Conservation (phyloP, 1,284 basidiomycete genomes). For the Marasmius tenuissimus region DNA sequence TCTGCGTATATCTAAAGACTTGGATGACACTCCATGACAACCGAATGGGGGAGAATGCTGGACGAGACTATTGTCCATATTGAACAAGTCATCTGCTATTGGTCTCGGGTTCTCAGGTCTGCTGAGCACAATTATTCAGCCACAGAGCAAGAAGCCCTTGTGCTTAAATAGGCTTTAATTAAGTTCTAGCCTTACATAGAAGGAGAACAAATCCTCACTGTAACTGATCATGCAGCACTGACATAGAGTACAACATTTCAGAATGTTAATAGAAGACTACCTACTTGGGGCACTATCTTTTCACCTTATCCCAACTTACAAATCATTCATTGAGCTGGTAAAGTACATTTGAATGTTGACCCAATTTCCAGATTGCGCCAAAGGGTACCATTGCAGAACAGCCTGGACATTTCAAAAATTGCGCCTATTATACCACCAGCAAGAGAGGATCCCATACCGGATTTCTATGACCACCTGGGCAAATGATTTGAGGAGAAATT, state of each 20-base stretch:
- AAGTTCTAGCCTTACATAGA: slow-evolving; percentile 22
- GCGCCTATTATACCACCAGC: background rate
- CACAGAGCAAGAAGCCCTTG: slow-evolving; percentile 26
- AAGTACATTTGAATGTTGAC: slow-evolving; percentile 31
- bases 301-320: slow-evolving; percentile 25
- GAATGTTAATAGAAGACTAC: slow-evolving; percentile 27
- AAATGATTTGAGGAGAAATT: no score
- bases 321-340: slow-evolving; percentile 29
- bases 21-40: slow-evolving; percentile 10
- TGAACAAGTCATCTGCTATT: slow-evolving; percentile 31
- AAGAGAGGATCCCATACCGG: slow-evolving; percentile 18
- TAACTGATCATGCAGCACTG: slow-evolving; percentile 33
- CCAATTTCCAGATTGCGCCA: slow-evolving; percentile 14
- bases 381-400: background rate
- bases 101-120: slow-evolving; percentile 20
- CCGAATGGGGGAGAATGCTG: slow-evolving; percentile 20
- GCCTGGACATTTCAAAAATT: background rate
- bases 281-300: slow-evolving; percentile 26
- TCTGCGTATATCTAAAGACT: slow-evolving; percentile 14
- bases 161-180: slow-evolving; percentile 26
- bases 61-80: slow-evolving; percentile 27
- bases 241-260: slow-evolving; percentile 29
- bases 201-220: slow-evolving; percentile 22
- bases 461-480: slow-evolving; percentile 27
- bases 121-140: slow-evolving; percentile 8